Evolutionary conservation across 2,329 filamentous ascomycete genomes (phyloP), one percentile per base, ranked within the genome.

Genomic region (Domatiomyces globalis): DNA sequence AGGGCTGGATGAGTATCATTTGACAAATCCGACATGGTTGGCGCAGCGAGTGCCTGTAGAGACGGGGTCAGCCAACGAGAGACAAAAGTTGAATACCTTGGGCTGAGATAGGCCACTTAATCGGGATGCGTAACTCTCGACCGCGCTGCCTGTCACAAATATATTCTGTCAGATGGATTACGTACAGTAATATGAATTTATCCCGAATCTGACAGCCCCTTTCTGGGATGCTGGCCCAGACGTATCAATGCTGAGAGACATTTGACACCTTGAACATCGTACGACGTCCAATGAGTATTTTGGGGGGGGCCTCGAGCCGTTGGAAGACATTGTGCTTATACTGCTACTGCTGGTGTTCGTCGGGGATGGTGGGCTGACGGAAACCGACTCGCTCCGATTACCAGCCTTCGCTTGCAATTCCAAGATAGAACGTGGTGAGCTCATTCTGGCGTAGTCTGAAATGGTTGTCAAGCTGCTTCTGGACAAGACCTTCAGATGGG

Each of bases 171-270:
- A 67, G 48, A 61, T 65, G 60, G 4, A 5, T 33, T 33, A 33
- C 29, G 29, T 33, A 33, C 71, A 74, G 58, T 74, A 74, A 56
- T 73, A 73, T 18, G 69, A 71, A 54, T 73, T 74, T 63, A 71
- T 70, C 50, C 70, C 71, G 59, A 73, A 73, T 45, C 67, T 68
- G 17, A 73, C 67, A 1, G 65, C 65, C 4, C 65, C 67, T 33
- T 51, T 53, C 9, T 22, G 36, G 1, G 63, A 58, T 8, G 65
- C 61, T 6, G 67, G 65, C 6, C 63, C 59, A 42, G 62, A 62
- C 6, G 54, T 48, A 22, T 67, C 65, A n/a, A 72, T 60, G 48
- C 65, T 71, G 58, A 74, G 63, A 6, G 69, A 70, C 53, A 69
- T 66, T 60, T 73, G 70, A 58, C 71, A 74, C 19, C 71, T 62